Percentiles rank a stretch among this genome's conserved stretches.
Evolutionary conservation across 2,329 filamentous ascomycete genomes (phyloP).

Genomic region (Phaeosphaeriaceae sp.): DNA sequence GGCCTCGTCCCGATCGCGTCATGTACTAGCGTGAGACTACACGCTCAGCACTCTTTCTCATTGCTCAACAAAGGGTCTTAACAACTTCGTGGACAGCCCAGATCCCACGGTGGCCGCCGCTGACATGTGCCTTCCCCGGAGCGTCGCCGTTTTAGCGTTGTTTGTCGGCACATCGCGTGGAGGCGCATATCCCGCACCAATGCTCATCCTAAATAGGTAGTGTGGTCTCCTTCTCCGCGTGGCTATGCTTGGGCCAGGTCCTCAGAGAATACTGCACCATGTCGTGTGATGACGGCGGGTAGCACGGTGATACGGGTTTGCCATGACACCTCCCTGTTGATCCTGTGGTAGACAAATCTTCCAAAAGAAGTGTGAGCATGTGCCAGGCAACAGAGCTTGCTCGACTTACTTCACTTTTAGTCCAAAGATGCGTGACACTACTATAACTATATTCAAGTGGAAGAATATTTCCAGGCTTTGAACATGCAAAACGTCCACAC

Average conservation of each 20-base stretch:
- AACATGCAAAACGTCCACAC: neutral
- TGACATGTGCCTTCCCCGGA: constrained; percentile 22
- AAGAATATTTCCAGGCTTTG: too few species aligned
- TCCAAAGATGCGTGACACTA: neutral
- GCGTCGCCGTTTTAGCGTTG: constrained; percentile 21
- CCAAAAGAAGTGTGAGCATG: neutral
- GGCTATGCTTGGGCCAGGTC: neutral
- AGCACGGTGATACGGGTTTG: neutral
- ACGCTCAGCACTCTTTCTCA: constrained; percentile 11
- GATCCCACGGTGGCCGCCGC: constrained; percentile 19
- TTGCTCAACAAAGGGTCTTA: constrained; percentile 19
- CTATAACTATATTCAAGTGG: too few species aligned
- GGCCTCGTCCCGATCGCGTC: constrained; percentile 26
- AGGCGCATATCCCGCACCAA: neutral
- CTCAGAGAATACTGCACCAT: neutral
- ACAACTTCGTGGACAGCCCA: constrained; percentile 8
- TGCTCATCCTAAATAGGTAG: neutral
- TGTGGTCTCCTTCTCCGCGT: neutral
- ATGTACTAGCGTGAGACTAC: constrained; percentile 16
- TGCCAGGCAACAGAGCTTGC: neutral
- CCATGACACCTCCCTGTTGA: neutral
- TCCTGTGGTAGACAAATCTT: neutral
- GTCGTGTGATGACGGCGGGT: neutral
- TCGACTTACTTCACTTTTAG: neutral
- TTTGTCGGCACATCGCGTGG: constrained; percentile 21